These are phyloP conservation scores for Penicillium sp. DNA, from an alignment of 2,329 filamentous ascomycete species.

Conservation along the genomic window DNA sequence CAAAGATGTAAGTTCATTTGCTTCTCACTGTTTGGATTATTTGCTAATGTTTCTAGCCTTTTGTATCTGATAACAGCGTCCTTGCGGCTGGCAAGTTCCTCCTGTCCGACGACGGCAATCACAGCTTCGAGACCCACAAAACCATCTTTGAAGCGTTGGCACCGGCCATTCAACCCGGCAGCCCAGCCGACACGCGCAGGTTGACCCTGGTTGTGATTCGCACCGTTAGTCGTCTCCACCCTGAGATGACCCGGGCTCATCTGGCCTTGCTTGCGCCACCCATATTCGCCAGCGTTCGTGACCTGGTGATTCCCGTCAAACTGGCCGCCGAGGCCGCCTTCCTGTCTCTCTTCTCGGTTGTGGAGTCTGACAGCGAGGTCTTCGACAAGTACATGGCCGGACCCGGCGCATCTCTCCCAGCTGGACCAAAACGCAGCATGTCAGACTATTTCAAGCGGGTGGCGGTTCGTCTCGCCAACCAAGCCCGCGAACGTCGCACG, in stretches of 20 bases:
- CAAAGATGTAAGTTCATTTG: constrained; percentile 58
- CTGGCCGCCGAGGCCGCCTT: constrained; percentile 92
- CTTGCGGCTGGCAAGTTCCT: constrained; percentile 88
- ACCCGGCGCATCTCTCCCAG: constrained; percentile 58
- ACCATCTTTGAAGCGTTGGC: constrained; percentile 74
- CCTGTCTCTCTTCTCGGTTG: constrained; percentile 81
- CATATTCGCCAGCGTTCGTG: constrained; percentile 83
- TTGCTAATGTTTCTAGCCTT: constrained; percentile 50
- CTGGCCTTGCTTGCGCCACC: constrained; percentile 71
- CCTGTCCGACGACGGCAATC: constrained; percentile 55
- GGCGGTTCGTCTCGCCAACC: constrained; percentile 72
- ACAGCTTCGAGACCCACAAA: constrained; percentile 68
- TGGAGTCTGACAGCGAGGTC: constrained; percentile 74
- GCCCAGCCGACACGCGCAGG: constrained; percentile 74
- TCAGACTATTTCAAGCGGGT: constrained; percentile 96
- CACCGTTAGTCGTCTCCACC: constrained; percentile 72
- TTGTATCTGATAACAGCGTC: constrained; percentile 80
- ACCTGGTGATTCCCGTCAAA: constrained; percentile 90
- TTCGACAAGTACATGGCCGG: constrained; percentile 87
- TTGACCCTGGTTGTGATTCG: constrained; percentile 81
- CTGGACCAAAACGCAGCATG: constrained; percentile 80
- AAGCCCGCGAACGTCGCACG: constrained; percentile 81
- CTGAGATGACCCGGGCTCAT: constrained; percentile 75
- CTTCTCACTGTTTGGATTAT: not conserved
- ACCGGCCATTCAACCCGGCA: constrained; percentile 67